These are phyloP conservation scores for Fusarium sp. DNA, from an alignment of 2,329 filamentous ascomycete species.

Conservation along the genomic window DNA sequence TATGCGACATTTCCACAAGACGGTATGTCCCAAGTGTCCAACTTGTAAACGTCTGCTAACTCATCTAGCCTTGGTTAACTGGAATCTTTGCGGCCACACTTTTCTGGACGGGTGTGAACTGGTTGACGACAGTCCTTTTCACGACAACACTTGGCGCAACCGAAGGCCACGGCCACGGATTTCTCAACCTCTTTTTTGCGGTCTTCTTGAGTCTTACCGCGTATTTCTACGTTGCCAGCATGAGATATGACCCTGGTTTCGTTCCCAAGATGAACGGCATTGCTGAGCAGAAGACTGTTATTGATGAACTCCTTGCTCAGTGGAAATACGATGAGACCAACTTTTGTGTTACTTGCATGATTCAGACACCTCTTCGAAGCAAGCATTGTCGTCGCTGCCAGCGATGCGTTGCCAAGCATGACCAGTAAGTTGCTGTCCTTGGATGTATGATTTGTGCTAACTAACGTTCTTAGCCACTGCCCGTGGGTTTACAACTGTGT, in stretches of 20 bases:
- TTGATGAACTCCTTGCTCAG: conserved; percentile 83
- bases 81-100: conserved; percentile 91
- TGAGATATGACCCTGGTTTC: conserved; percentile 90
- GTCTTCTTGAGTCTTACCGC: conserved; percentile 71
- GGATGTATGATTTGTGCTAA: conserved; percentile 24
- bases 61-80: conserved; percentile 81
- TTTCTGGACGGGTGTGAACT: conserved; percentile 82
- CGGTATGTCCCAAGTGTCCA: conserved; percentile 63
- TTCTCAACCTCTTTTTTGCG: conserved; percentile 82
- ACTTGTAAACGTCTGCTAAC: conserved; percentile 3
- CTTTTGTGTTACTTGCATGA: conserved; percentile 96
- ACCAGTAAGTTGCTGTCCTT: conserved; percentile 74
- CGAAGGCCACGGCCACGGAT: conserved; percentile 61
- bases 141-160: conserved; percentile 34
- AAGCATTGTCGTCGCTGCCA: conserved; percentile 95
- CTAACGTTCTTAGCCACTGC: conserved; percentile 75
- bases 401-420: conserved; percentile 94
- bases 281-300: conserved; percentile 87
- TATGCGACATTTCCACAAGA: conserved; percentile 91
- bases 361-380: conserved; percentile 88
- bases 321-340: conserved; percentile 95
- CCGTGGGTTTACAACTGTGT: conserved; percentile 99
- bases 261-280: conserved; percentile 91
- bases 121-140: conserved; percentile 71
- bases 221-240: conserved; percentile 89